A percentile compares a stretch with the other conserved stretches of the same genome.
Conservation (phyloP, 768 basidiomycete genomes). For the Termitomyces heimii region DNA sequence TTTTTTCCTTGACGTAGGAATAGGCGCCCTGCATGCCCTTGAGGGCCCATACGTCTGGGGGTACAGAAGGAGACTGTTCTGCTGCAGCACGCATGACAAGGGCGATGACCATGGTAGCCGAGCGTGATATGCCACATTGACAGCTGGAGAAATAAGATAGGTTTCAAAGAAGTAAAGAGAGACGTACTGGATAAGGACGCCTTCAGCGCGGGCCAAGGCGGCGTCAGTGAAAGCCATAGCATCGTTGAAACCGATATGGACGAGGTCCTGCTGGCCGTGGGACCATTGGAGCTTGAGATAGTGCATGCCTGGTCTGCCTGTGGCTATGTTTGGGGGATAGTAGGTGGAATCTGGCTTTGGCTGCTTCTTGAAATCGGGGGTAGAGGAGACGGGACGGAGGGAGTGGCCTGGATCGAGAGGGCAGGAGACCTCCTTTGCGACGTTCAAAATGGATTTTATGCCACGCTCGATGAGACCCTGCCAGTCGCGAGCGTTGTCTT, state of each 20-base stretch:
- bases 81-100: slow-evolving; percentile 92
- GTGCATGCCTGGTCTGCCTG: slow-evolving; percentile 73
- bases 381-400: slow-evolving; percentile 58
- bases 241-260: slow-evolving; percentile 67
- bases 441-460: slow-evolving; percentile 82
- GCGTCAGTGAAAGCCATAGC: slow-evolving; percentile 82
- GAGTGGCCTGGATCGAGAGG: slow-evolving; percentile 51
- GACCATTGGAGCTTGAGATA: slow-evolving; percentile 92
- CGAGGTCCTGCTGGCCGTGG: slow-evolving; percentile 89
- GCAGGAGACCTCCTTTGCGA: slow-evolving; percentile 86
- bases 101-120: slow-evolving; percentile 85
- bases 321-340: slow-evolving; percentile 59
- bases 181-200: slow-evolving; percentile 81
- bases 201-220: slow-evolving; percentile 68
- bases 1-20: slow-evolving; percentile 84
- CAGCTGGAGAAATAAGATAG: slow-evolving; percentile 46
- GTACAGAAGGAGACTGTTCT: slow-evolving; percentile 54
- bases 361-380: slow-evolving; percentile 51
- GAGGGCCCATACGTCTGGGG: slow-evolving; percentile 70
- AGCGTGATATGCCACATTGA: slow-evolving; percentile 90
- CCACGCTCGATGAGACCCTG: slow-evolving; percentile 58
- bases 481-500: slow-evolving; percentile 89
- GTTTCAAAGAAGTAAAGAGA: slow-evolving; percentile 13
- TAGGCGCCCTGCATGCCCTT: slow-evolving; percentile 91
- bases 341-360: slow-evolving; percentile 43